Conservation (phyloP, 2,329 filamentous ascomycete genomes). For the Ceratocystis destructans region DNA sequence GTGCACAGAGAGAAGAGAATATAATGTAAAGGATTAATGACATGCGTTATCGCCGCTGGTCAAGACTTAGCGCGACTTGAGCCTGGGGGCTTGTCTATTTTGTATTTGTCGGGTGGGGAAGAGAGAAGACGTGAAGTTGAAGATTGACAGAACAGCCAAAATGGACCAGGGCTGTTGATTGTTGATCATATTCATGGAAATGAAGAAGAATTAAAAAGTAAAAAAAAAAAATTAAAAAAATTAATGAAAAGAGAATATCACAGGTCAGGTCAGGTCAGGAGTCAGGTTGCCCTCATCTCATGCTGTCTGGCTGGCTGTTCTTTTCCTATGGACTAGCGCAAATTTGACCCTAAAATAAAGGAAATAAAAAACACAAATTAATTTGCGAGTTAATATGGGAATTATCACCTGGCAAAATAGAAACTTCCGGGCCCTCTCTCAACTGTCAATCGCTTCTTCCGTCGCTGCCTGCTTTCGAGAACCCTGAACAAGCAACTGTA, state of each 20-base stretch:
- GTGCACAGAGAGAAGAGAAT: neutral
- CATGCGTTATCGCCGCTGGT: slow-evolving; percentile 4
- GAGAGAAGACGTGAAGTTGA: neutral
- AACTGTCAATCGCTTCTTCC: too few relatives aligned
- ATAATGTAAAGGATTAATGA: slow-evolving; percentile 8
- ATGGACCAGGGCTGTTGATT: too few relatives aligned
- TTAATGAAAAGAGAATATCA: neutral
- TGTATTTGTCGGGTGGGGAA: neutral
- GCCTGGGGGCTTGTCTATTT: neutral
- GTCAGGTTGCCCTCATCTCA: too few relatives aligned
- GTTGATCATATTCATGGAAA: neutral
- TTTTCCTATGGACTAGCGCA: too few relatives aligned
- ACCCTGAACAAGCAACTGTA: neutral
- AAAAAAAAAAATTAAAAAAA: neutral
- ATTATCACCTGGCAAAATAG: neutral
- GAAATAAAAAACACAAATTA: too few relatives aligned
- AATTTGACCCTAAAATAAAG: too few relatives aligned
- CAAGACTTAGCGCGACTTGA: neutral
- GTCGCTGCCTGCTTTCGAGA: too few relatives aligned
- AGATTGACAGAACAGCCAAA: neutral
- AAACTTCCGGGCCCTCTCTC: neutral
- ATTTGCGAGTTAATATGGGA: too few relatives aligned
- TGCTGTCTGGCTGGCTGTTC: too few relatives aligned
- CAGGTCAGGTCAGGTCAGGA: too few relatives aligned
- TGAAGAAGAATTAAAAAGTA: neutral